Base-by-base conservation (phyloP, 2,329 filamentous ascomycete species). In the Reticulascus tulasneorum region DNA sequence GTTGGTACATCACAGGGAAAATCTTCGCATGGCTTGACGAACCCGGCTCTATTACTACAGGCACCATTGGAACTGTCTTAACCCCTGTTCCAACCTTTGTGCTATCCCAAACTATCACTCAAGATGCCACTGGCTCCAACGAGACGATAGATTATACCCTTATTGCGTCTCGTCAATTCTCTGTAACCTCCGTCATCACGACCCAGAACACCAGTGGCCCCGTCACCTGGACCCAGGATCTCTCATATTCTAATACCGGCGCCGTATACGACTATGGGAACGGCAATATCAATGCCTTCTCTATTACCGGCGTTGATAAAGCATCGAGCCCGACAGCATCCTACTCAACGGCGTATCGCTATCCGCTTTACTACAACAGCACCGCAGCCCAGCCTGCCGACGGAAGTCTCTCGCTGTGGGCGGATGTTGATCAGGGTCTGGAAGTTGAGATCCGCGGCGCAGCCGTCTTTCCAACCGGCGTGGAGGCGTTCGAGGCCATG, bases 1-100 rank as follows among this genome's bases (percentile, higher is more conserved):
- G 78, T 50, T 93, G 86, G 87, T 73, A 84, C 12, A 73, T 93
- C 2, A 84, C 81, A 0, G 86, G 84, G 24, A 93, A 90, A 58
- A 67, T 91, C 10, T 91, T 93, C 53, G 49, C 89, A 11, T 93
- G 85, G 78, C 67, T 82, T 1, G 79, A 82, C 47, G 53, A 61
- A 4, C 52, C 55, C 5, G 62, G 54, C 8, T 70, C 66, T 16
- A 54, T 77, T 35, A 80, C 78, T 0, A 79, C 70, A 2, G 75
- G 73, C 9, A 52, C 49, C 6, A 26, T 53, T 4, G 63, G 65
- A 2, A 49, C 23, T 2, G 40, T 64, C 9, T 33, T 43, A 7
- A 44, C 37, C 29, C 47, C 33, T 22, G 59, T 37, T 1, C 75
- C 79, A 0, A 52, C 47, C 4, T 70, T 84, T 38, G 41, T 52